Base-by-base conservation (phyloP, 225 moss, liverwort and hornwort genomes). In the Sphagnum tenellum region DNA sequence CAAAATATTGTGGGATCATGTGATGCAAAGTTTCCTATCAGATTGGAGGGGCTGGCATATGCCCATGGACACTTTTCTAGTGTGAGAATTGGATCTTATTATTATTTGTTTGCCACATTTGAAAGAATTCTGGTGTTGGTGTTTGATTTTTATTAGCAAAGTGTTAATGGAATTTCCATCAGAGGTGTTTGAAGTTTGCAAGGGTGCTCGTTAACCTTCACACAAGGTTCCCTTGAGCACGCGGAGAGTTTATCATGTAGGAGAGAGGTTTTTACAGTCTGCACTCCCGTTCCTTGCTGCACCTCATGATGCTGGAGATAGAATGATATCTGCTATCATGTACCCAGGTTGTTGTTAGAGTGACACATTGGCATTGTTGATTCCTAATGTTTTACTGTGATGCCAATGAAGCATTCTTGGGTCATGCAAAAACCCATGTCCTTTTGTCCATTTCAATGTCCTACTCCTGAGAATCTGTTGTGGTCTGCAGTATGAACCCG, bases 1-100 rank as follows among this genome's bases (percentile, higher is more conserved):
- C 96, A 96, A 69, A 96, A 96, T 69, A 96, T 96, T 60, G 96
- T 96, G 57, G 96, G 92, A 49, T 92, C 92, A 55, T 96, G 96
- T 83, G 96, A 96, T 73, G 96, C 89, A 49, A 92, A 96, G 77
- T 96, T 96, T 48, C 92, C 96, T 3, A 96, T 96, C 67, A 82
- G 92, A 69, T 67, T 96, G 67, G 96, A 96, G 78, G 96, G 96
- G 45, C 72, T 96, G 71, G 96, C 96, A 5, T 96, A 96, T 66
- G 84, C 96, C 13, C 96, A 96, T 14, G 96, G 96, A 8, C 96
- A 92, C 83, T 96, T 96, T 79, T 96, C 96, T 47, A 92, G 92
- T 60, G 96, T 96, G 82, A 76, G 88, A 29, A 29, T 29, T 29
- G 29, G 29, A 29, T 29, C 29, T 29, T 29, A 29, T 29, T 29